Evolutionary conservation across 805 yeast species (phyloP), one percentile per base, ranked within the genome.

Genomic region (Hanseniaspora vineae): DNA sequence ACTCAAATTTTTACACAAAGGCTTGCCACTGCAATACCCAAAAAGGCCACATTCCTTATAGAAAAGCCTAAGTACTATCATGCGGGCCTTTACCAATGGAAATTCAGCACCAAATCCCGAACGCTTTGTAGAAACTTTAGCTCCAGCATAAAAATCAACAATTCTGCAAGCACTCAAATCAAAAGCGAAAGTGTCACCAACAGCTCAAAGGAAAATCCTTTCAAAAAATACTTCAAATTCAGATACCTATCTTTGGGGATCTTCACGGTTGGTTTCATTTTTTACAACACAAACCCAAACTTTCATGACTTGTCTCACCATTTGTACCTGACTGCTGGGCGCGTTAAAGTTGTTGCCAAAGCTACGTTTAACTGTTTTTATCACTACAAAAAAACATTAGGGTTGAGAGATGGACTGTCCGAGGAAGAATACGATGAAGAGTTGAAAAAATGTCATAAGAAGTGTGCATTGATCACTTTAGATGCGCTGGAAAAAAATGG

Each of bases 401-500:
- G 11, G 19, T 48, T 15, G 31, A 47, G 3, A 29, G 44, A 23
- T 44, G 70, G 68, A 66, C 6, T 80, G 70, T 49, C 67, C 59
- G 64, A 60, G 2, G 80, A 75, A 4, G 76, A 67, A 2, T 72
- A 81, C 43, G 55, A 62, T 2, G 54, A 58, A 3, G 90, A 81
- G 1, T 63, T 90, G 45, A 64, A 75, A 6, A 63, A 70, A 39
- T 84, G 95, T 42, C 97, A 92, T 60, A 61, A 68, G 49, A 68
- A 68, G 48, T 88, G 96, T 44, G 97, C 98, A 0, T 58, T 68
- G 11, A 78, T 88, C 47, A 86, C 98, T 0, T 69, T 86, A 48
- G 65, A 68, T 42, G 96, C 97, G 0, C 66, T 92, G 35, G 88
- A 85, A 58, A 70, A 69, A 31, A 92, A 92, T 58, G 97, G 96